Evolutionary conservation across 768 basidiomycete species (phyloP).

Genomic region (Termitomyces sp.): DNA sequence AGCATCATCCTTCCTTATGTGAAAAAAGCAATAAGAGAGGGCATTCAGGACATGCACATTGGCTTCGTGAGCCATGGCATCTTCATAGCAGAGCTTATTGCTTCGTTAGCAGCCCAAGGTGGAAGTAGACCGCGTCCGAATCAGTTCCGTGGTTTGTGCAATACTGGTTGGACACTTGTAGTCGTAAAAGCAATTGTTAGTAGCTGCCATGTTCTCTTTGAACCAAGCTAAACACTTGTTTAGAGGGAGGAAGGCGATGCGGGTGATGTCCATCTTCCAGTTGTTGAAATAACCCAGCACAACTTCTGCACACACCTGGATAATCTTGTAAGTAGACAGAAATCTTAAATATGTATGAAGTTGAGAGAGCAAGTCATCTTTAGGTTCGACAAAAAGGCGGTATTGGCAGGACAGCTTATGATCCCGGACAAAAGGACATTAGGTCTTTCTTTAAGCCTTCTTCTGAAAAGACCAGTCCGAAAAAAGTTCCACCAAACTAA

Average conservation of each 20-base stretch:
- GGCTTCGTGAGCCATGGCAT: constrained; percentile 75
- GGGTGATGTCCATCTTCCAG: constrained; percentile 22
- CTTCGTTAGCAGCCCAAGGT: constrained; percentile 40
- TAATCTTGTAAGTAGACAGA: constrained; percentile 40
- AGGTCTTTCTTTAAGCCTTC: constrained; percentile 54
- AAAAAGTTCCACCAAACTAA: background rate
- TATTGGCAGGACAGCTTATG: constrained; percentile 63
- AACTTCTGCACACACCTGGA: constrained; percentile 53
- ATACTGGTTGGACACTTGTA: constrained; percentile 67
- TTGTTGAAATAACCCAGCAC: constrained; percentile 42
- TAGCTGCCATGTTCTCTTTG: background rate
- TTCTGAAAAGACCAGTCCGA: too few species aligned
- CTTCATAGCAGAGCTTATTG: constrained; percentile 56
- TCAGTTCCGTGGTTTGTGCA: constrained; percentile 47
- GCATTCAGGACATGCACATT: constrained; percentile 38
- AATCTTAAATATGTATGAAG: background rate
- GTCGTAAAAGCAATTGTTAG: constrained; percentile 34
- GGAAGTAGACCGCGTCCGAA: constrained; percentile 16
- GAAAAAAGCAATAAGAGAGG: constrained; percentile 29
- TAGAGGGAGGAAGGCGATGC: constrained; percentile 20
- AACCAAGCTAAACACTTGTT: constrained; percentile 5
- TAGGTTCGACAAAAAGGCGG: constrained; percentile 67
- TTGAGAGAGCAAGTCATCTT: background rate
- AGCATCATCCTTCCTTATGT: constrained; percentile 54
- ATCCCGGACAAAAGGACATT: constrained; percentile 72